A percentile compares a stretch with the other conserved stretches of the same genome.
Evolutionary conservation across 805 yeast genomes (phyloP).

Genomic region (Myxozyma sirexii): DNA sequence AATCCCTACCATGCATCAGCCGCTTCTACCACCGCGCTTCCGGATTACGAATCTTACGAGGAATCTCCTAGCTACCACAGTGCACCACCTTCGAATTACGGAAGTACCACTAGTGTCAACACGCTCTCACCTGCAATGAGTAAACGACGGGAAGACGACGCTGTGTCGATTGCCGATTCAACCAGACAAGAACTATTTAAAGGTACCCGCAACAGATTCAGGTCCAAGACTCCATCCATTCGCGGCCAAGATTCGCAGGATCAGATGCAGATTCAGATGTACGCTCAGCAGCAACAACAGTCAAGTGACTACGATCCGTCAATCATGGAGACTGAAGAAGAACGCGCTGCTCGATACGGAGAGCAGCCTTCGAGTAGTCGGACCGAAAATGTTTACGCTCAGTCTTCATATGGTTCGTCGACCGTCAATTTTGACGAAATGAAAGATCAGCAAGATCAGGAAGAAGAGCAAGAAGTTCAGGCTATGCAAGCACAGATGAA

Average conservation of each 20-base stretch:
- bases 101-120: neutral
- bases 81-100: neutral
- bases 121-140: neutral
- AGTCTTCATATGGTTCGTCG: conserved; percentile 5
- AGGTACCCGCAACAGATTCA: conserved; percentile 16
- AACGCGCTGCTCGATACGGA: conserved; percentile 20
- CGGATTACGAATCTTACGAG: conserved; percentile 2
- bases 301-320: conserved; percentile 29
- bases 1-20: neutral
- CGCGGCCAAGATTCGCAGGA: neutral
- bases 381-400: neutral
- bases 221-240: neutral
- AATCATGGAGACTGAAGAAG: conserved; percentile 34
- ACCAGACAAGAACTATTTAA: conserved; percentile 23
- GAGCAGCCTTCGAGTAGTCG: neutral
- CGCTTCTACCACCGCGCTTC: conserved; percentile 7
- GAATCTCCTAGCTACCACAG: conserved; percentile 9
- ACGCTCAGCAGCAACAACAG: neutral
- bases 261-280: neutral
- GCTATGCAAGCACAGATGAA: conserved; percentile 79
- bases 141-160: conserved; percentile 2
- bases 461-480: conserved; percentile 83
- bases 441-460: conserved; percentile 17
- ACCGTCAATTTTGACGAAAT: conserved; percentile 6
- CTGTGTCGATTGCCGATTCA: conserved; percentile 16